A percentile compares a stretch with the other conserved stretches of the same genome.
Evolutionary conservation across 225 moss, liverwort and hornwort genomes (phyloP).

Genomic region (Asterella californica): DNA sequence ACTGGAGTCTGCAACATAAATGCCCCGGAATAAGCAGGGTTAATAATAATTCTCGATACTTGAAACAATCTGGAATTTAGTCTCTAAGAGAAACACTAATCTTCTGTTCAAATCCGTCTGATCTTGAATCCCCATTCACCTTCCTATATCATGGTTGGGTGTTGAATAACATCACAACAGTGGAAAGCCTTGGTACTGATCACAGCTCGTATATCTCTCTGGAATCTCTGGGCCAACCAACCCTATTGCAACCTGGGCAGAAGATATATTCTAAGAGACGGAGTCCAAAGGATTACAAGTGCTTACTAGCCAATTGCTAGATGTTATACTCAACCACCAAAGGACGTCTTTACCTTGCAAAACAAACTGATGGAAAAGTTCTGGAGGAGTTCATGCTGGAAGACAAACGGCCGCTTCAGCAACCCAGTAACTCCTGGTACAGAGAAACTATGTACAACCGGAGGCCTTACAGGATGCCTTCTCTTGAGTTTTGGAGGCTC

Average conservation of each 20-base stretch:
- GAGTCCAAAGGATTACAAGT: no score
- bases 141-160: background rate
- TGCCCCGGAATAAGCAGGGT: background rate
- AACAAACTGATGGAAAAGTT: slow-evolving; percentile 98
- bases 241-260: no score
- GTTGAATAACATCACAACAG: background rate
- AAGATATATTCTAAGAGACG: no score
- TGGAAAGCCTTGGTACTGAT: background rate
- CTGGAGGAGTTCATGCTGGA: slow-evolving; percentile 98
- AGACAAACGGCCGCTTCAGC: slow-evolving; percentile 79
- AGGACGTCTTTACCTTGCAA: slow-evolving; percentile 62
- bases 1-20: slow-evolving; percentile 68
- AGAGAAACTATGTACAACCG: slow-evolving; percentile 85
- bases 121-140: background rate
- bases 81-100: no score
- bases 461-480: slow-evolving; percentile 80
- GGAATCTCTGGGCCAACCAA: no score
- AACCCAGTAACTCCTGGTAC: slow-evolving; percentile 60
- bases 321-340: background rate
- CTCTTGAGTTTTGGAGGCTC: slow-evolving; percentile 51
- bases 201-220: no score
- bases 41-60: no score
- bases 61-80: background rate
- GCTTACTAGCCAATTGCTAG: no score
- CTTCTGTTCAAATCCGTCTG: background rate